phyloP scores from a whole-genome alignment of 371 early-diverging fungal genomes.

The Actinomucor elegans region DNA sequence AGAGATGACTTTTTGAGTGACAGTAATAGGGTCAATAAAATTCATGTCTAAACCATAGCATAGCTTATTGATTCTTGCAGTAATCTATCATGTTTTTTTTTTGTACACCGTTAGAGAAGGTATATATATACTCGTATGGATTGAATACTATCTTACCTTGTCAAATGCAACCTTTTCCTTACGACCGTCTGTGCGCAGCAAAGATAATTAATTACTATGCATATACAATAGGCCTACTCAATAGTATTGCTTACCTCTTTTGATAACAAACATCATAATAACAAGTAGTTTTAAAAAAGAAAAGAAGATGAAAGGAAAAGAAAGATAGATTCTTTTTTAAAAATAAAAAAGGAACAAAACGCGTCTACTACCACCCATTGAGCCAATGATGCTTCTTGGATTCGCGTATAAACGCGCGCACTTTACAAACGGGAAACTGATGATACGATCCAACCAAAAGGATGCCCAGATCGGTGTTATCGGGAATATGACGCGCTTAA shows the following conservation, averaged over 20 bases:
- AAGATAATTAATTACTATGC: too few species aligned
- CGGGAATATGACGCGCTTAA: too few species aligned
- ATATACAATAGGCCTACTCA: too few species aligned
- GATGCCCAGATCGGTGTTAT: too few species aligned
- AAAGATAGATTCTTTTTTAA: background rate
- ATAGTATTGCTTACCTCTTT: conserved; percentile 1
- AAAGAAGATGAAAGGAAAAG: background rate
- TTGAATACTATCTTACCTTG: too few species aligned
- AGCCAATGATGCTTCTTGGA: too few species aligned
- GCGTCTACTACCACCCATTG: too few species aligned
- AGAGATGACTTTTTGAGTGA: conserved; percentile 93
- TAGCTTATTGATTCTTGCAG: conserved; percentile 87
- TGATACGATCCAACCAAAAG: too few species aligned
- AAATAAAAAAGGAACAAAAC: background rate
- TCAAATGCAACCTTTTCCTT: conserved; percentile 83
- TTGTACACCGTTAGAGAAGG: background rate
- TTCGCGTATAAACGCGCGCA: too few species aligned
- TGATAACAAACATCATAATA: background rate
- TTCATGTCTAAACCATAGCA: conserved; percentile 92
- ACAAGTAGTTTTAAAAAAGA: background rate
- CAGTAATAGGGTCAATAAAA: conserved; percentile 88
- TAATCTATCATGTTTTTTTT: conserved; percentile 58
- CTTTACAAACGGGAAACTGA: too few species aligned
- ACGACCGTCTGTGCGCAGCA: conserved; percentile 60
- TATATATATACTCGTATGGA: background rate